These are phyloP conservation scores for Arthrobotrys pseudoclavata DNA, from an alignment of 2,329 filamentous ascomycete genomes.

Conservation along the genomic window DNA sequence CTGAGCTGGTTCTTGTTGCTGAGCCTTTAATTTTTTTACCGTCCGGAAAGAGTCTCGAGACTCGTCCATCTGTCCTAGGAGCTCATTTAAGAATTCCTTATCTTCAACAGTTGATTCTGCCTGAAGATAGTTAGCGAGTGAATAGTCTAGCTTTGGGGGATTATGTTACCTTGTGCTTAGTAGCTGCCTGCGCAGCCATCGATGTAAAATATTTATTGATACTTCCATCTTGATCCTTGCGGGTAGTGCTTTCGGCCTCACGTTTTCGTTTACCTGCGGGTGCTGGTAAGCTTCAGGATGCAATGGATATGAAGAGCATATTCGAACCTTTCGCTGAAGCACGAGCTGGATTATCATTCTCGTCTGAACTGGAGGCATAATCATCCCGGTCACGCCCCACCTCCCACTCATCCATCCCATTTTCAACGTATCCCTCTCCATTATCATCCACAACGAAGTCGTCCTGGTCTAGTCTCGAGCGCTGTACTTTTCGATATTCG, in stretches of 20 bases:
- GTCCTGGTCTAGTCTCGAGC: conserved; percentile 88
- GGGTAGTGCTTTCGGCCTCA: conserved; percentile 86
- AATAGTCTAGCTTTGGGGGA: background rate
- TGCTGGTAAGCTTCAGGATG: background rate
- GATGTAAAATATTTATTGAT: conserved; percentile 96
- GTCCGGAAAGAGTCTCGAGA: conserved; percentile 38
- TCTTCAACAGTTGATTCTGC: conserved; percentile 78
- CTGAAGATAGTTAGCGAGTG: conserved; percentile 17
- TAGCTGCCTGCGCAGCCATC: conserved; percentile 72
- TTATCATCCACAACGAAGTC: conserved; percentile 99
- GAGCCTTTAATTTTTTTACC: conserved; percentile 51
- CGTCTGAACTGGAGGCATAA: conserved; percentile 82
- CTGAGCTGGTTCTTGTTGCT: background rate
- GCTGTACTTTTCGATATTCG: conserved; percentile 95
- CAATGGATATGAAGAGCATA: background rate
- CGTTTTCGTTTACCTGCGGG: conserved; percentile 80
- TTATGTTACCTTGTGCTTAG: conserved; percentile 80
- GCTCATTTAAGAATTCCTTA: conserved; percentile 84
- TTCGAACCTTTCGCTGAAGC: conserved; percentile 60
- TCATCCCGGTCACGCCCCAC: conserved; percentile 70
- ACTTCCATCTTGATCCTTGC: conserved; percentile 87
- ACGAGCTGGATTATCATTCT: conserved; percentile 65
- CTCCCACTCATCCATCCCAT: conserved; percentile 92
- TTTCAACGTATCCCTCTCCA: conserved; percentile 95
- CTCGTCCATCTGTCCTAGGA: conserved; percentile 87